These are phyloP conservation scores for Dipodascopsis uninucleata DNA, from an alignment of 805 yeast genomes.

Conservation along the genomic window DNA sequence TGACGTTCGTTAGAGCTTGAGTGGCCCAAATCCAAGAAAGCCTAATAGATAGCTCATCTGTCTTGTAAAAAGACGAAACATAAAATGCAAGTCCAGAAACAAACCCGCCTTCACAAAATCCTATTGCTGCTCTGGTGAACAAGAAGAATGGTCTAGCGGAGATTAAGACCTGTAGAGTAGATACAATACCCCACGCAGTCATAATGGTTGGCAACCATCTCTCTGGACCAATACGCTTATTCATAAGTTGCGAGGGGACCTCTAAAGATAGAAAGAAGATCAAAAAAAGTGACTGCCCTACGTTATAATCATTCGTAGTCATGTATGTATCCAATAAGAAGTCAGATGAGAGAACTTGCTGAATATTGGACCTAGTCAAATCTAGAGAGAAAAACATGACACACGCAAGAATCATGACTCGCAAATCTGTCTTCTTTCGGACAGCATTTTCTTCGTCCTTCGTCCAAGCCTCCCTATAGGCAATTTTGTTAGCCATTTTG, in stretches of 20 bases:
- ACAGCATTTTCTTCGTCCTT: conserved; percentile 48
- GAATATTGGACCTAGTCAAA: conserved; percentile 52
- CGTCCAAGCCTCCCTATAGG: conserved; percentile 43
- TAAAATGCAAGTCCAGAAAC: conserved; percentile 62
- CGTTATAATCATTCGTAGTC: conserved; percentile 54
- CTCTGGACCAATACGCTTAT: conserved; percentile 60
- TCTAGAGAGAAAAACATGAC: conserved; percentile 56
- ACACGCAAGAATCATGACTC: conserved; percentile 53
- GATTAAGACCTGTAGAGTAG: conserved; percentile 49
- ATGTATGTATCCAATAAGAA: conserved; percentile 48
- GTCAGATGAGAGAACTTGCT: conserved; percentile 54
- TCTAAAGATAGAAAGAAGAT: conserved; percentile 42
- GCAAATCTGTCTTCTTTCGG: conserved; percentile 50
- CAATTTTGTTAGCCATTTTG: background rate
- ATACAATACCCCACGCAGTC: conserved; percentile 58
- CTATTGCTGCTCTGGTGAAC: conserved; percentile 50
- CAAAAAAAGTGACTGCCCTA: conserved; percentile 56
- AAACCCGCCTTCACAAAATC: conserved; percentile 62
- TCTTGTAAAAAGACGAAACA: conserved; percentile 63
- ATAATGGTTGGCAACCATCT: conserved; percentile 49
- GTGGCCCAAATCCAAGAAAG: conserved; percentile 60
- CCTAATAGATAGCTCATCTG: conserved; percentile 55
- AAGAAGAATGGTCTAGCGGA: conserved; percentile 40
- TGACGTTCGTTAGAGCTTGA: conserved; percentile 46
- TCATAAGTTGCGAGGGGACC: conserved; percentile 43